A percentile compares a stretch with the other conserved stretches of the same genome.
Evolutionary conservation across 345 rosid species (phyloP).

Genomic region (Aurinia saxatilis): DNA sequence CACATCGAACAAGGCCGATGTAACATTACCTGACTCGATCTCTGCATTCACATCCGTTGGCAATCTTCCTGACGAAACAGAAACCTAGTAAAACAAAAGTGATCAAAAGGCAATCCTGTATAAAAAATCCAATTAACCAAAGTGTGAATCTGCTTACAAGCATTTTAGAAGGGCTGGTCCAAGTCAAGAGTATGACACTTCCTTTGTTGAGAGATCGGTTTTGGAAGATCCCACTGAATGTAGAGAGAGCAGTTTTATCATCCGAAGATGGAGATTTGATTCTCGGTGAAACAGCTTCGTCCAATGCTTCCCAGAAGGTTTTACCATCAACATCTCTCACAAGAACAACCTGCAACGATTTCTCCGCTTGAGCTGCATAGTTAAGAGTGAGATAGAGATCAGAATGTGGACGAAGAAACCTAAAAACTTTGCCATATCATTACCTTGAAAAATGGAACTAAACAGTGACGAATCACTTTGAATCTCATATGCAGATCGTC

Average conservation of each 20-base stretch:
- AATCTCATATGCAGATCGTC: conserved; percentile 41
- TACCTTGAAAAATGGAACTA: conserved; percentile 53
- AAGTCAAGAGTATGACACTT: conserved; percentile 63
- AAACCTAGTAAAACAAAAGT: conserved; percentile 37
- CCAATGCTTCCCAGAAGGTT: conserved; percentile 90
- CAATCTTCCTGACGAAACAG: conserved; percentile 49
- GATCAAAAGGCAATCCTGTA: not conserved
- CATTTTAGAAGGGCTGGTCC: conserved; percentile 64
- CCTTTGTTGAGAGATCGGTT: conserved; percentile 65
- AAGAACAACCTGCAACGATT: conserved; percentile 71
- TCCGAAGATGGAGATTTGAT: conserved; percentile 42
- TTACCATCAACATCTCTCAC: conserved; percentile 94
- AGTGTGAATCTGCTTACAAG: conserved; percentile 42
- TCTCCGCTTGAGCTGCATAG: conserved; percentile 51
- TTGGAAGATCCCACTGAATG: conserved; percentile 59
- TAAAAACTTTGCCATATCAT: not conserved
- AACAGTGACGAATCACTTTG: conserved; percentile 46
- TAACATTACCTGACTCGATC: conserved; percentile 54
- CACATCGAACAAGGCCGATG: conserved; percentile 62
- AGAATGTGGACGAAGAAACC: not conserved
- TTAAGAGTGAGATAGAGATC: not conserved
- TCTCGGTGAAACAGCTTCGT: conserved; percentile 70
- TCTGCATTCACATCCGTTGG: conserved; percentile 49
- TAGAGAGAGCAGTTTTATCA: conserved; percentile 59
- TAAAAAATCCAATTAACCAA: not conserved